phyloP scores from a whole-genome alignment of 495 filamentous ascomycete species.

The Tuber magnatum region DNA sequence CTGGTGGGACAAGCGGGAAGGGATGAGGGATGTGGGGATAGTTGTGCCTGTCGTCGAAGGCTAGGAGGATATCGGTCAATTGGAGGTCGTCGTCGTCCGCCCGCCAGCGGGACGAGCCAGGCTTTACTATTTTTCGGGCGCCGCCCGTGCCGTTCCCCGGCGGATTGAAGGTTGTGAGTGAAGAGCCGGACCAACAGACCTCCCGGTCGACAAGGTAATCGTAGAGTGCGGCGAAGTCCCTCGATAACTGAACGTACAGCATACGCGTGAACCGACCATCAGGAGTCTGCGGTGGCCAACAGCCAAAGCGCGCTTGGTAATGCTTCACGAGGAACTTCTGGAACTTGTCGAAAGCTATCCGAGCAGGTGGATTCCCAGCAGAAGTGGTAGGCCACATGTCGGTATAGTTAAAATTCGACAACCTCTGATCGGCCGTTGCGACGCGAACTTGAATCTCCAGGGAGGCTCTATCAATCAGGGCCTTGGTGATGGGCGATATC shows the following conservation, averaged over 20 bases:
- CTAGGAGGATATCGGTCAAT: constrained; percentile 60
- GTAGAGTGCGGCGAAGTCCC: constrained; percentile 62
- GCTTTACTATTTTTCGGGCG: constrained; percentile 55
- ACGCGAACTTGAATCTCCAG: constrained; percentile 59
- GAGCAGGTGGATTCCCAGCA: constrained; percentile 42
- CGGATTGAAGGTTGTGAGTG: constrained; percentile 47
- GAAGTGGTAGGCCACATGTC: constrained; percentile 54
- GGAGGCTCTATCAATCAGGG: constrained; percentile 56
- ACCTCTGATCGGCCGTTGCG: constrained; percentile 53
- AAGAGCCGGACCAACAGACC: constrained; percentile 48
- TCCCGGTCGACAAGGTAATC: constrained; percentile 67
- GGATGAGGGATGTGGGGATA: constrained; percentile 64
- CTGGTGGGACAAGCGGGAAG: constrained; percentile 57
- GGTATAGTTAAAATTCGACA: constrained; percentile 54
- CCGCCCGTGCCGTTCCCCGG: constrained; percentile 40
- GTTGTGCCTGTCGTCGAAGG: constrained; percentile 57
- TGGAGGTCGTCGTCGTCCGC: constrained; percentile 56
- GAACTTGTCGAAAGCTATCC: constrained; percentile 50
- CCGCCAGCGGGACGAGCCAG: constrained; percentile 49
- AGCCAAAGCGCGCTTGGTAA: constrained; percentile 50
- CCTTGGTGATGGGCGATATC: constrained; percentile 56
- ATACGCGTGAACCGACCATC: constrained; percentile 55
- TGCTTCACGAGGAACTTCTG: constrained; percentile 52
- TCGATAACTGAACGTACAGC: constrained; percentile 53
- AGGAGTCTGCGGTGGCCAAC: constrained; percentile 52